Base-by-base conservation (phyloP, 495 filamentous ascomycete genomes). In the Trichoderma asperelloides region DNA sequence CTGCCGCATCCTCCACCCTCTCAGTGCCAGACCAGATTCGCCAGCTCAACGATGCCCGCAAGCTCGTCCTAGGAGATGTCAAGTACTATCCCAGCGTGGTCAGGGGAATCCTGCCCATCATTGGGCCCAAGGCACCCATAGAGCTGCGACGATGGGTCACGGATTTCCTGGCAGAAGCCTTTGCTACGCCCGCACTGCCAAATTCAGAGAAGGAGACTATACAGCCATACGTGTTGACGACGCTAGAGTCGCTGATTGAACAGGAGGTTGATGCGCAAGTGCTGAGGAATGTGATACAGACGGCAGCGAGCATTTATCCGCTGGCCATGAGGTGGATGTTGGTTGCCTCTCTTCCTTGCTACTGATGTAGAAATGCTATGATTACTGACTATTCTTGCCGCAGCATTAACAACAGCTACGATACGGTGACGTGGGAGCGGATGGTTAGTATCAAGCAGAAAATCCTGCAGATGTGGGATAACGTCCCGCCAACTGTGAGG, bases 161-260 rank as follows among this genome's bases (percentile, higher is more conserved):
- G 27, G 92, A 97, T 30, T 99, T 99, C 75, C 81, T 99, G 45
- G 94, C 96, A 47, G 95, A 99, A 81, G 91, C 93, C 4, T 97
- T 99, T 77, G 88, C 96, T 23, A 93, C 89, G 57, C 95, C 95
- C 16, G 85, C 87, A 41, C 80, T 98, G 70, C 75, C 85, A 66
- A 77, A 80, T 41, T 79, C 85, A 64, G 87, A 89, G 76, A 98
- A 97, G 81, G 89, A 88, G 77, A 84, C 86, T 68, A 74, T 96
- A 68, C 85, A 87, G 63, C 77, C 91, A 67, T 78, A 79, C 33
- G 89, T 93, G 66, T 74, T 99, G 72, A 87, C 91, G 68, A 87
- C 86, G 18, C 74, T 97, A 69, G 87, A 86, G 75, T 82, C 85
- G 65, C 84, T 93, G 72, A 75, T 97, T 72, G 87, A 91, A 68